These are phyloP conservation scores for Diacronema lutheri DNA, from an alignment of 78 protist genomes.

Conservation along the genomic window DNA sequence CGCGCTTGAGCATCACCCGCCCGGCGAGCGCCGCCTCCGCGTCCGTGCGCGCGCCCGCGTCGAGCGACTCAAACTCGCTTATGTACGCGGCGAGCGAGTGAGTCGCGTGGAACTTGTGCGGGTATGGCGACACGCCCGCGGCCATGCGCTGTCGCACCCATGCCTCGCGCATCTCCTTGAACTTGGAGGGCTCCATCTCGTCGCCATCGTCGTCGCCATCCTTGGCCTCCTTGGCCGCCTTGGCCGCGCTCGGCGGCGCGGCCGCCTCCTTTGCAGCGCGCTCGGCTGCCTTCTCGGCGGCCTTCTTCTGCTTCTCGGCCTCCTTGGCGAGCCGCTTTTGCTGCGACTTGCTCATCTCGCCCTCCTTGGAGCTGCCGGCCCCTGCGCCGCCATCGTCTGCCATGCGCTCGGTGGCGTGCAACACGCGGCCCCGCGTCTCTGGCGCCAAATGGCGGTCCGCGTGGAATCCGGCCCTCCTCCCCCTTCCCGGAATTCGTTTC, in stretches of 20 bases:
- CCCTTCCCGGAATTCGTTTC: too few species aligned
- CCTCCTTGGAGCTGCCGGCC: too few species aligned
- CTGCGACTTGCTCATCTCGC: not conserved
- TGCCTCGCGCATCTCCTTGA: conserved; percentile 42
- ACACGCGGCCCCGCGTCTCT: too few species aligned
- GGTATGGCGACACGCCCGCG: conserved; percentile 57
- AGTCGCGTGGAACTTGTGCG: conserved; percentile 76
- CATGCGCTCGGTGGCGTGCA: too few species aligned
- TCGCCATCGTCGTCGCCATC: conserved; percentile 24
- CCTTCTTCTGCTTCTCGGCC: not conserved
- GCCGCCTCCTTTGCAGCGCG: not conserved
- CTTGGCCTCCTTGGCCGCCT: conserved; percentile 12
- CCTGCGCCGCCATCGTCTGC: too few species aligned
- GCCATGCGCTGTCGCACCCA: not conserved
- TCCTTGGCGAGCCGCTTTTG: not conserved
- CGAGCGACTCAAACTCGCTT: conserved; percentile 36
- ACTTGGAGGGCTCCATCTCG: conserved; percentile 42
- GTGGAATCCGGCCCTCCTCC: too few species aligned
- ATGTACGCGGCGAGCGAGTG: conserved; percentile 56
- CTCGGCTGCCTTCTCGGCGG: conserved; percentile 20
- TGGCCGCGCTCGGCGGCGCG: conserved; percentile 5
- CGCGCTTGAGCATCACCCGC: conserved; percentile 75
- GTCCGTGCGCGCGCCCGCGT: conserved; percentile 14
- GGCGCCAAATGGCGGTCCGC: too few species aligned
- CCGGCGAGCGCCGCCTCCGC: conserved; percentile 31